phyloP scores from a whole-genome alignment of 2,329 filamentous ascomycete species.

The Aspergillus costaricaensis region DNA sequence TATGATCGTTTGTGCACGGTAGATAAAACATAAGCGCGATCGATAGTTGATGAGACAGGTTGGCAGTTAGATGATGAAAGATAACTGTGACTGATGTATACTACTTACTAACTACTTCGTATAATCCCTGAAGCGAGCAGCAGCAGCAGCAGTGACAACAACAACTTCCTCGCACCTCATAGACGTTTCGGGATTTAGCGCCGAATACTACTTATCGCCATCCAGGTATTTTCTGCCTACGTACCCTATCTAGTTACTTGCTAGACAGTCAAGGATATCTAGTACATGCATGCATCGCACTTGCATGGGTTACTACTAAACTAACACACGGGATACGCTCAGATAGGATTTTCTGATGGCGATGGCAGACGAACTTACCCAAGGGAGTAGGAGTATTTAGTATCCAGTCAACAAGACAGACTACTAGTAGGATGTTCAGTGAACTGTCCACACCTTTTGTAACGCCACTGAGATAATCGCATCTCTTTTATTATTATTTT shows the following conservation, averaged over 20 bases:
- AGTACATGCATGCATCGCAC: conserved; percentile 8
- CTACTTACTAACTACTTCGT: no score
- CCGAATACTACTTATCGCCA: background rate
- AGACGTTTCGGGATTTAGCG: conserved; percentile 16
- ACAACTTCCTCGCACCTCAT: conserved; percentile 3
- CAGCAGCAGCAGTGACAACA: no score
- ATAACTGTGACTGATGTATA: conserved; percentile 3
- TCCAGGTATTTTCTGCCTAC: background rate
- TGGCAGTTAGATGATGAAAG: background rate
- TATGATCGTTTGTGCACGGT: background rate
- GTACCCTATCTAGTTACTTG: conserved; percentile 4
- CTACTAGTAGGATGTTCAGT: background rate
- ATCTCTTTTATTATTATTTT: background rate
- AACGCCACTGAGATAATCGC: conserved; percentile 9
- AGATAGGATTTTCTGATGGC: conserved; percentile 5
- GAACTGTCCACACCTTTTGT: conserved; percentile 12
- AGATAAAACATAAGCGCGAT: background rate
- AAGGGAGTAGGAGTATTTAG: no score
- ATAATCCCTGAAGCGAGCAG: conserved; percentile 3
- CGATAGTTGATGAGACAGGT: no score
- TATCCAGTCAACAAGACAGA: background rate
- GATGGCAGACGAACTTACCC: background rate
- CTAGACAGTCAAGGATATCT: conserved; percentile 6
- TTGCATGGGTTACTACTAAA: background rate
- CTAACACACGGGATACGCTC: conserved; percentile 9